Base-by-base conservation (phyloP, 768 basidiomycete genomes). In the Megacollybia marginata region DNA sequence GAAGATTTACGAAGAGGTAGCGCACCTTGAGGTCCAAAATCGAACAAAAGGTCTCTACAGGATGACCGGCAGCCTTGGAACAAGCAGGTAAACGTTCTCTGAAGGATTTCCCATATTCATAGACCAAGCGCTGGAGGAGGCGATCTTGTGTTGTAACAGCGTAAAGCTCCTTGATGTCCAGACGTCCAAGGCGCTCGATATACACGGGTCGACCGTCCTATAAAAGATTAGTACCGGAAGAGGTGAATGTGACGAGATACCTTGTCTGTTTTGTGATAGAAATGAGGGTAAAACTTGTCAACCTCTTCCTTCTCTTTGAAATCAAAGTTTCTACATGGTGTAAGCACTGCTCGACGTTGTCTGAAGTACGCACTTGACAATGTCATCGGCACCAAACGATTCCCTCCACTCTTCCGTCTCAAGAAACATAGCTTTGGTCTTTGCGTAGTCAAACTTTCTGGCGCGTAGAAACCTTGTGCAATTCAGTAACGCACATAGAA, bases 41-140 rank as follows among this genome's bases (percentile, higher is more conserved):
- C 52, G 96, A 97, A 82, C 95, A 98, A 48, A 82, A 88, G 10
- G 95, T 98, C 72, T 97, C 95, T 63, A 98, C 87, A 50, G 90
- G 84, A 68, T 93, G 87, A 1, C 92, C 93, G 34, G 73, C 69
- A 2, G 76, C 76, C 12, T 64, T 64, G 53, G 88, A 78, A 65
- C 86, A 85, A 5, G 90, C 86, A 40, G 92, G 90, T 42, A 92
- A 76, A 36, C 95, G 90, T 43, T 86, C 75, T 31, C 67, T 71
- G 55, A 91, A 68, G 73, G 86, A 93, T 58, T 82, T 86, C 66
- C 98, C 94, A 78, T 98, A 98, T 66, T 97, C 94, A 60, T 70
- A 76, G 32, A 97, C 89, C 64, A 97, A 85, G 34, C 87, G 88
- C 54, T 90, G 75, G 54, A 96, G 78, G 65, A 88, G 89, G 48